Percentiles rank a stretch among this genome's conserved stretches.
These are phyloP conservation scores for rapeseed (Brassica napus) DNA, from an alignment of 345 rosid genomes.

Conservation along the genomic window Da-Ae NC_063452.1:38037501-38038000, in stretches of 20 bases:
- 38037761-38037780: slow-evolving; percentile 68
- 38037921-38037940: slow-evolving; percentile 63
- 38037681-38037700: slow-evolving; percentile 88
- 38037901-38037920: slow-evolving; percentile 63
- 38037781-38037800: slow-evolving; percentile 47
- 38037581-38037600: slow-evolving; percentile 73
- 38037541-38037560: slow-evolving; percentile 35
- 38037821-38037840: slow-evolving; percentile 58
- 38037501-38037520: not conserved
- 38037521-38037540: not conserved
- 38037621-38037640: slow-evolving; percentile 58
- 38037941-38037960: slow-evolving; percentile 50
- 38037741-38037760: slow-evolving; percentile 79
- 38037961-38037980: slow-evolving; percentile 63
- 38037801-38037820: slow-evolving; percentile 90
- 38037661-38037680: slow-evolving; percentile 95
- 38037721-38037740: slow-evolving; percentile 91
- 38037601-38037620: slow-evolving; percentile 66
- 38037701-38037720: slow-evolving; percentile 96
- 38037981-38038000: slow-evolving; percentile 77
- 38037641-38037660: slow-evolving; percentile 68
- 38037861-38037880: slow-evolving; percentile 59
- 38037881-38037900: slow-evolving; percentile 64
- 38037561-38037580: slow-evolving; percentile 54
- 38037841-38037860: slow-evolving; percentile 55